Evolutionary conservation across 2,329 filamentous ascomycete genomes (phyloP), one percentile per base, ranked within the genome.

Genomic region (Penicillium vulpinum): DNA sequence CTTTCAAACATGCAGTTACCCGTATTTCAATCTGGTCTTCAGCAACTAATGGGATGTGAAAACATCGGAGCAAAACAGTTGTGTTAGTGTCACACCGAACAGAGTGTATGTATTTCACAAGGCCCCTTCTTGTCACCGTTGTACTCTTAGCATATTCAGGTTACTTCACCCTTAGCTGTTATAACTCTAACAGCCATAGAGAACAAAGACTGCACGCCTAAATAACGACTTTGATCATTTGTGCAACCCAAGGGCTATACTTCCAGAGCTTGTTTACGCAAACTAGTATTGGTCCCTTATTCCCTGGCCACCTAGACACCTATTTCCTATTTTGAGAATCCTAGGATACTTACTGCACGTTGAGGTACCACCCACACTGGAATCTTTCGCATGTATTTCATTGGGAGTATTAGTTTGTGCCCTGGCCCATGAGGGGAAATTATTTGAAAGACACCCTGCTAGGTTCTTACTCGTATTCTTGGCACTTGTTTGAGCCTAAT

Each of bases 321-420:
- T 35, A 35, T 47, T 45, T 9, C 6, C 3, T 38, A 38, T 22
- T 9, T 36, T 13, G 24, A 13, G n/a, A 26, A 28, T 38, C n/a
- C 40, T 16, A 13, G 50, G n/a, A 45, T 36, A n/a, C n/a, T n/a
- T n/a, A n/a, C n/a, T 52, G 40, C 39, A 38, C 50, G 40, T 52
- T 46, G 22, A 38, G 18, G 31, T 52, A 29, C 40, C 18, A 52
- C 31, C 29, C 39, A 46, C 24, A 16, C 16, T 31, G 24, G 40
- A 28, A 36, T 38, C 39, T 29, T 47, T 52, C 24, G 50, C 40
- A 47, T 52, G 22, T 52, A n/a, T 38, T 33, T 38, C 16, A 11
- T 16, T 31, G 21, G 16, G 13, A n/a, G 31, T 38, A 18, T 29
- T 21, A n/a, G 40, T 36, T 28, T 46, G 13, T 46, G n/a, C n/a